A percentile compares a stretch with the other conserved stretches of the same genome.
phyloP scores from a whole-genome alignment of 2,329 filamentous ascomycete species.

The Phialophora tarda region DNA sequence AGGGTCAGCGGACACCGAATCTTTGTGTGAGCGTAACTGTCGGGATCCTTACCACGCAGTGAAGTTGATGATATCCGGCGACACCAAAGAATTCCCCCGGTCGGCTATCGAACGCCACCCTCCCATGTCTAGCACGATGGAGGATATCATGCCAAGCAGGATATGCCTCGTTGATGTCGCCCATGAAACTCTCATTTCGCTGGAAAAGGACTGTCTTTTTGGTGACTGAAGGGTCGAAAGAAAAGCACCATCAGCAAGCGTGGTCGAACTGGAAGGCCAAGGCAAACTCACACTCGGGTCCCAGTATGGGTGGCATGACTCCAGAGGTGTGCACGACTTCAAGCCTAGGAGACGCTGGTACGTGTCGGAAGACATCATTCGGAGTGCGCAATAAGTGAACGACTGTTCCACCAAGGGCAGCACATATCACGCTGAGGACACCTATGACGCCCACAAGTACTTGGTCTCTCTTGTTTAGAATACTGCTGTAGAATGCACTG shows the following conservation, averaged over 20 bases:
- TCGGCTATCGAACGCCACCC: slow-evolving; percentile 9
- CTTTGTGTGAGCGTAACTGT: no score
- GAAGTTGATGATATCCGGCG: slow-evolving; percentile 14
- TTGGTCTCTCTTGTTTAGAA: no score
- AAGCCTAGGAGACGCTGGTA: slow-evolving; percentile 6
- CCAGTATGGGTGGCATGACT: slow-evolving; percentile 14
- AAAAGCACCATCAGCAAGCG: background rate
- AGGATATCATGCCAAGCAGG: slow-evolving; percentile 13
- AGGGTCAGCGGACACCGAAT: background rate
- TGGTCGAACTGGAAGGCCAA: background rate
- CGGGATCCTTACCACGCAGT: slow-evolving; percentile 9
- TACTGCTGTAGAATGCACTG: no score
- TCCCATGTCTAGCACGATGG: slow-evolving; percentile 9
- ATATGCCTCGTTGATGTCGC: slow-evolving; percentile 1
- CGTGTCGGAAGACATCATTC: slow-evolving; percentile 16
- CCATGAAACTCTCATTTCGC: slow-evolving; percentile 14
- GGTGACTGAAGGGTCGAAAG: background rate
- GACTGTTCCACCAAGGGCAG: no score
- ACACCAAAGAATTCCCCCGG: slow-evolving; percentile 14
- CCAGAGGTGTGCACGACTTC: slow-evolving; percentile 8
- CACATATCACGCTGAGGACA: no score
- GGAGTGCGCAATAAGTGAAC: background rate
- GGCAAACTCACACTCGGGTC: slow-evolving; percentile 11
- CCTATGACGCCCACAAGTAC: no score
- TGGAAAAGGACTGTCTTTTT: slow-evolving; percentile 16